Base-by-base conservation (phyloP, 306 rosid genomes). In the Alnus rubra region DNA sequence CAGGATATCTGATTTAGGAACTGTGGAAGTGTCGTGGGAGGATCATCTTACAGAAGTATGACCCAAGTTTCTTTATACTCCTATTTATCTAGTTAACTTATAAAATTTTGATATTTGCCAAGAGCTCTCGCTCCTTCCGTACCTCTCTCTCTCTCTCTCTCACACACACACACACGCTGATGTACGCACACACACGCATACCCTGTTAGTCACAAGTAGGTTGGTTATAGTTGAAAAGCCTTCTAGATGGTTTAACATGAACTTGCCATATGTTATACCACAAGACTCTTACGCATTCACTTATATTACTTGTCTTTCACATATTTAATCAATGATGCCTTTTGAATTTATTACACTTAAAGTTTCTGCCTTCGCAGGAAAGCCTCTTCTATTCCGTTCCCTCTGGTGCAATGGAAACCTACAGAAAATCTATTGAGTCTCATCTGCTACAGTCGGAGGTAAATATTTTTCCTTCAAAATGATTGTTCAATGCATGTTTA, bases 21-120 rank as follows among this genome's bases (percentile, higher is more conserved):
- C 80, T 74, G 82, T 82, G 81, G 97, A 92, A 78, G 87, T 84
- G 81, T 87, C 96, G 42, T 88, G 88, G 92, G 97, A 88, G 84
- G 98, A 93, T 69, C 87, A 88, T 83, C 92, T 90, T 78, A 89
- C 92, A 31, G 99, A 96, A 83, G 99, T 89, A 88, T 85, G 91
- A 68, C 16, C 80, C 39, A 67, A 71, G 71, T 87, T 78, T 79
- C n/a, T 80, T 80, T 80, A 51, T 85, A 39, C 45, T 74, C 53
- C 10, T 54, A 63, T 79, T 71, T 73, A 62, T 74, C 54, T 70
- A 67, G 39, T 53, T 75, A 72, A 69, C 78, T 23, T 80, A 56
- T 75, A 59, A 59, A 47, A 33, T 77, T 68, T 64, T 84, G 77
- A 74, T 4, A 9, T 63, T 49, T 14, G 53, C 56, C 13, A 31